A percentile compares a stretch with the other conserved stretches of the same genome.
These are phyloP conservation scores for Craspedostauros australis DNA, from an alignment of 108 stramenopile species.

Conservation along the genomic window DNA sequence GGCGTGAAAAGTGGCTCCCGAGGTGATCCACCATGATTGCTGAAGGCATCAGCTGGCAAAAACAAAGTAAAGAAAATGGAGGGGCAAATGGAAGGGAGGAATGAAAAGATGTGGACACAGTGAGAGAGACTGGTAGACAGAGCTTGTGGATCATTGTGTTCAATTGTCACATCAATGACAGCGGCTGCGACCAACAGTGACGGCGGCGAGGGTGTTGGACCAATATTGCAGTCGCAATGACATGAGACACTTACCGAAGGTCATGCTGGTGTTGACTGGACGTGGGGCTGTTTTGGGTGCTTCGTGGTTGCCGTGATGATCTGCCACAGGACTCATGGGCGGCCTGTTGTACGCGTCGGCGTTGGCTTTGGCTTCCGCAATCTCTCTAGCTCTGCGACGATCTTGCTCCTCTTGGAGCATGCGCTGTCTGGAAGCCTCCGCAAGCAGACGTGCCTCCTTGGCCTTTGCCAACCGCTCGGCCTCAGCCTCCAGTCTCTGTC, in stretches of 20 bases:
- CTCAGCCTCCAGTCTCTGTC: too few relatives aligned
- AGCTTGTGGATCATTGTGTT: too few relatives aligned
- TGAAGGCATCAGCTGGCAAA: background rate
- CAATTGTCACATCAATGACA: background rate
- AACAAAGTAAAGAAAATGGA: background rate
- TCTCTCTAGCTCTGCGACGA: background rate
- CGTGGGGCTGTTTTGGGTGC: background rate
- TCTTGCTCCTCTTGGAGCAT: conserved; percentile 6
- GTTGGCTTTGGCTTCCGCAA: conserved; percentile 44
- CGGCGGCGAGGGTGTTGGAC: background rate
- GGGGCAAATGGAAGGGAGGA: background rate
- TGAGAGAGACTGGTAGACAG: too few relatives aligned
- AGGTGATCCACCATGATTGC: background rate
- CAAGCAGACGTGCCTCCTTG: background rate
- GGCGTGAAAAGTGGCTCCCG: background rate
- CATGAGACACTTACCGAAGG: background rate
- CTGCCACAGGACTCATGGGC: conserved; percentile 13
- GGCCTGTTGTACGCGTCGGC: conserved; percentile 55
- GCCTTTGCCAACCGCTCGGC: too few relatives aligned
- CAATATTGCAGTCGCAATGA: background rate
- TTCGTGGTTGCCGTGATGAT: too few relatives aligned
- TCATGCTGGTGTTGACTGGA: background rate
- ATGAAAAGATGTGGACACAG: too few relatives aligned
- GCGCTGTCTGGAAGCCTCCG: background rate
- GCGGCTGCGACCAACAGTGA: background rate